Base-by-base conservation (phyloP, 805 yeast genomes). In the Nakazawaea wyomingensis region DNA sequence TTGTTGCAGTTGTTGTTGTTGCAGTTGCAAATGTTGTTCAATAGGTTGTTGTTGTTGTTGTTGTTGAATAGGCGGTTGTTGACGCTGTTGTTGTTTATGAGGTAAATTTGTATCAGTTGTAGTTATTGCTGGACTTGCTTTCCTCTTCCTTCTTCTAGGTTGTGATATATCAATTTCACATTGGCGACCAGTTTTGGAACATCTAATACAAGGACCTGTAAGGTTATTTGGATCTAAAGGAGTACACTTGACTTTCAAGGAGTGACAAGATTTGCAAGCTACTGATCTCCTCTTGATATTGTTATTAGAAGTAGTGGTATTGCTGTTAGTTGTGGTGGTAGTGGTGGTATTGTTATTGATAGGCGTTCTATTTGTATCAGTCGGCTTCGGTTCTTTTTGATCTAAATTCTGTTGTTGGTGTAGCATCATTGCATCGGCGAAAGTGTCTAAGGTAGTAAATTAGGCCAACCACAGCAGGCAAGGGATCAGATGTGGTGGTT, bases 191-290 rank as follows among this genome's bases (percentile, higher is more conserved):
- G 82, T 69, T 56, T 79, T 84, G 19, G 74, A 48, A 55, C 97
- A 89, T 33, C 96, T 69, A 10, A 74, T 63, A 61, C 97, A 89
- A 0, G 90, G 78, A 3, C 83, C 80, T 2, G 68, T 59, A 8
- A 80, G 80, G 45, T 81, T 74, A 24, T 66, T 54, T 32, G 68
- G 59, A 54, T 81, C 81, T 1, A 82, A 68, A 0, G 96, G 93
- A 6, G 83, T 78, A 61, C 97, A 89, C 52, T 83, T 79, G 27
- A 89, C 96, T 56, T 89, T 89, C 39, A 87, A 69, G 0, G 85
- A 59, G 54, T 91, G 95, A 56, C 97, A 89, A n/a, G 77, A 67
- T 49, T 74, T 77, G 57, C 86, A 80, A 1, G 85, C 85, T 11
- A 76, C 78, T 0, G 81, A 61, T 38, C 80, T 53, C 43, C 79